A percentile compares a stretch with the other conserved stretches of the same genome.
These are phyloP conservation scores for Extremus antarcticus DNA, from an alignment of 495 filamentous ascomycete species.

Conservation along the genomic window DNA sequence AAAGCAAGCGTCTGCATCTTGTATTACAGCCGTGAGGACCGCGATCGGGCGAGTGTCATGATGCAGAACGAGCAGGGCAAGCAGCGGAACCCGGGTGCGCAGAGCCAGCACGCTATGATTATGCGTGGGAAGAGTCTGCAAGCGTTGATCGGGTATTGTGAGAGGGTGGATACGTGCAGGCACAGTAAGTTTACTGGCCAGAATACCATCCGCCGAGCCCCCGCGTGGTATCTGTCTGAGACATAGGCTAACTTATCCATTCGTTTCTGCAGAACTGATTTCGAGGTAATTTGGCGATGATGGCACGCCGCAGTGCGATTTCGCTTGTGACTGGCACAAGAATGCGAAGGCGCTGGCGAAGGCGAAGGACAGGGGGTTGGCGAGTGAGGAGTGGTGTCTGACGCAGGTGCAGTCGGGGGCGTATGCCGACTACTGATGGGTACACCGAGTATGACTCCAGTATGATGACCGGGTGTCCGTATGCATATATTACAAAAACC, in stretches of 20 bases:
- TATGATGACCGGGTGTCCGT: too few species aligned
- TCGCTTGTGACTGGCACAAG: conserved; percentile 86
- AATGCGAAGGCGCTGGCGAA: conserved; percentile 50
- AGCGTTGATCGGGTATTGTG: conserved; percentile 65
- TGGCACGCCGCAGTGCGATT: conserved; percentile 53
- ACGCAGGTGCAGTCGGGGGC: conserved; percentile 54
- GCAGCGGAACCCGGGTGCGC: conserved; percentile 22
- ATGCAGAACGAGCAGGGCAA: conserved; percentile 26
- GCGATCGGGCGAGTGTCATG: conserved; percentile 52
- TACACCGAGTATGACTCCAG: conserved; percentile 21
- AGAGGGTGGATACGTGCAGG: conserved; percentile 59
- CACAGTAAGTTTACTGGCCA: too few species aligned
- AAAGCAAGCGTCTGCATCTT: conserved; percentile 76
- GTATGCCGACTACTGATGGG: conserved; percentile 18
- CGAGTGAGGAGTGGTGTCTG: conserved; percentile 61
- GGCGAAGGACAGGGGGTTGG: conserved; percentile 51
- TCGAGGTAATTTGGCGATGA: conserved; percentile 70
- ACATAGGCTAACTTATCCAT: too few species aligned
- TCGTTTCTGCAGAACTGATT: too few species aligned
- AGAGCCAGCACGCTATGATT: conserved; percentile 2
- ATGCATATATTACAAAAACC: too few species aligned
- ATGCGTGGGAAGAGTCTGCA: conserved; percentile 28
- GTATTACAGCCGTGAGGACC: conserved; percentile 77
- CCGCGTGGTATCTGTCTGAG: too few species aligned
- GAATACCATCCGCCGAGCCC: too few species aligned